Evolutionary conservation across 2,329 filamentous ascomycete species (phyloP), one percentile per base, ranked within the genome.

Genomic region (Sphaceloma murrayae): DNA sequence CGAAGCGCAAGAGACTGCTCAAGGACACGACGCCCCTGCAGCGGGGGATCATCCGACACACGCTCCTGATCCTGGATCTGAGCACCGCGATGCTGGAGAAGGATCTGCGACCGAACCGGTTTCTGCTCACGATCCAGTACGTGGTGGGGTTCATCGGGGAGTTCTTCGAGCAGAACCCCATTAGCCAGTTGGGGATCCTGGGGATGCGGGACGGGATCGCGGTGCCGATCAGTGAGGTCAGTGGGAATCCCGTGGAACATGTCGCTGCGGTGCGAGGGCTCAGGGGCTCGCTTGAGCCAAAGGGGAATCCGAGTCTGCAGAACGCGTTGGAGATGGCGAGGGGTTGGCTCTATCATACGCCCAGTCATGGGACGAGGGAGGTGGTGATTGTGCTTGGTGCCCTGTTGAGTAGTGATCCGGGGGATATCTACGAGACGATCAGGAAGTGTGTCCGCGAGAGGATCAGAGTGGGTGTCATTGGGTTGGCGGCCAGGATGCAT

Each of bases 121-220:
- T 89, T 63, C 74, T 87, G 27, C 74, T 95, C 22, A 82, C 80
- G 43, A 73, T 95, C 57, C 80, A 80, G 51, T 93, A 87, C 63
- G 82, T 87, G 11, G 77, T 82, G 51, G 82, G 87, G 46, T 98
- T 96, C 62, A 82, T 96, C 38, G 75, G 80, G 48, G 89, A 95
- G 62, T 98, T 86, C 66, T 98, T 96, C 59, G 91, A 96, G 64
- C 91, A 98, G 64, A 98, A 98, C 57, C 91, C 91, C 8, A 96
- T 98, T 53, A 94, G 87, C 7, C 91, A 98, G 65, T 75, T 98
- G 46, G 88, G 84, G 17, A 82, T 98, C 21, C 70, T 98, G 29
- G 89, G 85, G 40, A 94, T 96, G 84, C 78, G 85, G 49, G 91
- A 96, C 60, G 91, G 91, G 11, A 71, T 96, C 11, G 88, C 88